Conservation (phyloP, 176 grass and related monocot genomes). For the Elymus sibiricus region DNA sequence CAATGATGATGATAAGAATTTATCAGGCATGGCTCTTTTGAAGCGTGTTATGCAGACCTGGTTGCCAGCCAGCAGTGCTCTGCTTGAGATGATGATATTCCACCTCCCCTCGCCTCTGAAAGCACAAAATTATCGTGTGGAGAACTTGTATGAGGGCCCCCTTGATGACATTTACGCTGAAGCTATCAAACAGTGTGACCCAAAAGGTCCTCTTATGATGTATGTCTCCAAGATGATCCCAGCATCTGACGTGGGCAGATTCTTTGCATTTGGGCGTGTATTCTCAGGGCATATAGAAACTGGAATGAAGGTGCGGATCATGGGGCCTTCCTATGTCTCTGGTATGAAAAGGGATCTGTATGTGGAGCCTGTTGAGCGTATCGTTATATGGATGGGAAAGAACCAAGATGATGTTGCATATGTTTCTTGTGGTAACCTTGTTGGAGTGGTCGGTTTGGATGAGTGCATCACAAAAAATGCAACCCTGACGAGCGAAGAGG, state of each 20-base stretch:
- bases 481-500: constrained; percentile 64
- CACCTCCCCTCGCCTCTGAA: constrained; percentile 60
- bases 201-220: constrained; percentile 74
- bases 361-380: too few species aligned
- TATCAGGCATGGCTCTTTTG: constrained; percentile 63
- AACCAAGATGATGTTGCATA: constrained; percentile 58
- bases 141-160: constrained; percentile 70
- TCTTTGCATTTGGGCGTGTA: constrained; percentile 72
- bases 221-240: too few species aligned
- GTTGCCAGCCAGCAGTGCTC: constrained; percentile 58
- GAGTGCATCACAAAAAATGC: constrained; percentile 78
- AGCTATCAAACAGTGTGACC: constrained; percentile 75
- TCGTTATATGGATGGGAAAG: constrained; percentile 82
- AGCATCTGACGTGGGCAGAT: constrained; percentile 64
- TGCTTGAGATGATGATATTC: constrained; percentile 75
- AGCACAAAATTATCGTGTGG: constrained; percentile 71
- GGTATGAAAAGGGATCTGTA: too few species aligned
- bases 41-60: constrained; percentile 81
- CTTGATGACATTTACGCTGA: constrained; percentile 70
- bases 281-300: constrained; percentile 57
- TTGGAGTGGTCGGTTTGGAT: constrained; percentile 60
- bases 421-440: constrained; percentile 63
- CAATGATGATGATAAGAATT: constrained; percentile 55
- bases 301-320: constrained; percentile 64
- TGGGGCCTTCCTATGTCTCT: too few species aligned